These are phyloP conservation scores for Phialophora chinensis DNA, from an alignment of 2,329 filamentous ascomycete genomes.

Conservation along the genomic window DNA sequence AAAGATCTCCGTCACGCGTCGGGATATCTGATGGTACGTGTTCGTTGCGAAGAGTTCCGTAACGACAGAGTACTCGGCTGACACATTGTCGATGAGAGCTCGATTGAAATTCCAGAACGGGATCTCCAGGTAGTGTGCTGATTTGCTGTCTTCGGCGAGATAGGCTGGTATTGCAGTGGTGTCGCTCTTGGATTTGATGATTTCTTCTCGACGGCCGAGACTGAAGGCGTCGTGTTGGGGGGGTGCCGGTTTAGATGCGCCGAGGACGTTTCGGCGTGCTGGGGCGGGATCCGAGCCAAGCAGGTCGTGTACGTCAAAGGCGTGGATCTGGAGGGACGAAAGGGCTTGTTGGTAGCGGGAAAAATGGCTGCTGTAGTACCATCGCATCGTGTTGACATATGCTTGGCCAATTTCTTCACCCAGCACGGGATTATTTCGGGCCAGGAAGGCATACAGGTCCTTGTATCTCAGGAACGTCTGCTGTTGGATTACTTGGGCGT, in stretches of 20 bases:
- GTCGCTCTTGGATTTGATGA: constrained; percentile 74
- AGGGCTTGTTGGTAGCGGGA: constrained; percentile 83
- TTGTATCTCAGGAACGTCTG: constrained; percentile 88
- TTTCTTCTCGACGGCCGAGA: constrained; percentile 82
- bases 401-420: constrained; percentile 89
- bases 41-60: constrained; percentile 86
- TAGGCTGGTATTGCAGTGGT: constrained; percentile 79
- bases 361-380: constrained; percentile 96
- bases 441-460: constrained; percentile 84
- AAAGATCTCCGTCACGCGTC: constrained; percentile 86
- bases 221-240: constrained; percentile 81
- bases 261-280: constrained; percentile 60
- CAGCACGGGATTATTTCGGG: constrained; percentile 79
- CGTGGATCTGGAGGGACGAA: constrained; percentile 81
- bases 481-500: constrained; percentile 95
- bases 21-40: constrained; percentile 73
- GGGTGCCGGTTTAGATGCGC: constrained; percentile 47
- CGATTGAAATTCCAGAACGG: constrained; percentile 95
- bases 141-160: constrained; percentile 86
- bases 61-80: constrained; percentile 92
- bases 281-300: constrained; percentile 77
- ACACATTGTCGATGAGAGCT: constrained; percentile 90
- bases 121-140: constrained; percentile 83
- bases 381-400: constrained; percentile 98
- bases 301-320: constrained; percentile 80